Evolutionary conservation across 768 basidiomycete genomes (phyloP).

Genomic region (Mycena vitilis): DNA sequence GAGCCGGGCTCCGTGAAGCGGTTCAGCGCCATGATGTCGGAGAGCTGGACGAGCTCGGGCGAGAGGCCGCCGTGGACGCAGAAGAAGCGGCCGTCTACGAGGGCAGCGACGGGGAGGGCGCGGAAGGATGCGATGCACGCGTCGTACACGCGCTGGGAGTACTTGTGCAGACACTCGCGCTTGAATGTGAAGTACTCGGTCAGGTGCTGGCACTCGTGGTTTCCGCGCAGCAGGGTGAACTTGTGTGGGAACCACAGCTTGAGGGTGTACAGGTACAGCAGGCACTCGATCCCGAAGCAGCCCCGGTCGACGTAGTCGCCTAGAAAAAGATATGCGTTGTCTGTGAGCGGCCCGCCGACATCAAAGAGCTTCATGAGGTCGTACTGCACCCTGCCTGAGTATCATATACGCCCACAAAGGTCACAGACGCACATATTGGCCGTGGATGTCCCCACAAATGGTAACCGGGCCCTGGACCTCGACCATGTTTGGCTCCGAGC

Average conservation of each 20-base stretch:
- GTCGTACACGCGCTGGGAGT: conserved; percentile 87
- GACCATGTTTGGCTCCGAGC: conserved; percentile 86
- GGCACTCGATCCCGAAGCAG: conserved; percentile 90
- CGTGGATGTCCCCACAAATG: conserved; percentile 97
- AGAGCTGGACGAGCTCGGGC: conserved; percentile 83
- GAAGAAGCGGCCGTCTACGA: conserved; percentile 96
- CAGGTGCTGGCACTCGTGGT: conserved; percentile 96
- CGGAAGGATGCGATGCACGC: conserved; percentile 93
- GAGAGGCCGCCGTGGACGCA: conserved; percentile 98
- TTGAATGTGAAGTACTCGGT: conserved; percentile 99
- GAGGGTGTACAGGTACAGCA: conserved; percentile 92
- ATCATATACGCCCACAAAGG: background rate
- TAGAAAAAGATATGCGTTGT: conserved; percentile 91
- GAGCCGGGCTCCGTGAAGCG: conserved; percentile 96
- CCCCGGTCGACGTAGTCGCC: conserved; percentile 99
- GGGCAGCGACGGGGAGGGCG: conserved; percentile 88
- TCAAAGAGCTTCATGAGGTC: conserved; percentile 99
- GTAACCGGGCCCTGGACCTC: conserved; percentile 91
- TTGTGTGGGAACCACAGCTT: conserved; percentile 91
- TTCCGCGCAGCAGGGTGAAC: conserved; percentile 88
- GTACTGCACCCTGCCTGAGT: conserved; percentile 64
- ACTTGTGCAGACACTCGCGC: conserved; percentile 95
- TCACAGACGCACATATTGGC: conserved; percentile 82
- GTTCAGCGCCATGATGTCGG: conserved; percentile 86
- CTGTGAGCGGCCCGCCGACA: conserved; percentile 85